Conservation (phyloP, 2,329 filamentous ascomycete species). For the Fusarium verrucosum region DNA sequence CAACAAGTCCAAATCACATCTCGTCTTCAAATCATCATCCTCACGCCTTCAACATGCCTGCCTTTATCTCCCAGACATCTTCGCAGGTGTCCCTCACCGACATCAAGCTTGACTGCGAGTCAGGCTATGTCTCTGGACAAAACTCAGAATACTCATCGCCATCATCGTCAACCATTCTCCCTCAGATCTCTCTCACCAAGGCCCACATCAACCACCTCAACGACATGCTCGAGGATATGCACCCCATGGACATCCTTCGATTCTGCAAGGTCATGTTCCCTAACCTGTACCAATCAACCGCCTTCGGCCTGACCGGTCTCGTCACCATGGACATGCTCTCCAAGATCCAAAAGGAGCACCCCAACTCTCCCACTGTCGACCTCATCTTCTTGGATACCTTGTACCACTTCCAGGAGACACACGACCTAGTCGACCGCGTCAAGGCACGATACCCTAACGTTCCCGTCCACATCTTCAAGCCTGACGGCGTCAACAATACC, state of each 20-base stretch:
- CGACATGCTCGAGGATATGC: constrained; percentile 84
- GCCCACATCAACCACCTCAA: constrained; percentile 92
- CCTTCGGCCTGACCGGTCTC: constrained; percentile 82
- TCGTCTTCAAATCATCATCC: constrained; percentile 12
- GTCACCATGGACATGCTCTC: constrained; percentile 87
- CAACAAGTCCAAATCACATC: constrained; percentile 38
- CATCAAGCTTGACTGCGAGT: constrained; percentile 69
- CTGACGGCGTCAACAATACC: constrained; percentile 75
- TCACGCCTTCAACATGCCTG: constrained; percentile 48
- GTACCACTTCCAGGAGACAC: constrained; percentile 83
- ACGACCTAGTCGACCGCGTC: constrained; percentile 77
- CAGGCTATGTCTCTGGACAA: constrained; percentile 78
- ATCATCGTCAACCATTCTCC: constrained; percentile 58
- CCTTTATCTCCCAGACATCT: constrained; percentile 51
- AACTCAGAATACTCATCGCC: constrained; percentile 53
- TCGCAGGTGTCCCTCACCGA: constrained; percentile 53
- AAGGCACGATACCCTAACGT: constrained; percentile 79
- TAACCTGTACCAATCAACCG: constrained; percentile 86
- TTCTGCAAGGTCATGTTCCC: constrained; percentile 94
- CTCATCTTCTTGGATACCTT: constrained; percentile 86
- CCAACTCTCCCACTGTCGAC: constrained; percentile 67
- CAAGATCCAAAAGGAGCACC: constrained; percentile 72
- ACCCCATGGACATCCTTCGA: constrained; percentile 88
- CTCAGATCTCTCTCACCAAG: constrained; percentile 85
- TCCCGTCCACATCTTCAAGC: constrained; percentile 89